phyloP scores from a whole-genome alignment of 2,329 filamentous ascomycete species.

The Chalaropsis ovoidea region DNA sequence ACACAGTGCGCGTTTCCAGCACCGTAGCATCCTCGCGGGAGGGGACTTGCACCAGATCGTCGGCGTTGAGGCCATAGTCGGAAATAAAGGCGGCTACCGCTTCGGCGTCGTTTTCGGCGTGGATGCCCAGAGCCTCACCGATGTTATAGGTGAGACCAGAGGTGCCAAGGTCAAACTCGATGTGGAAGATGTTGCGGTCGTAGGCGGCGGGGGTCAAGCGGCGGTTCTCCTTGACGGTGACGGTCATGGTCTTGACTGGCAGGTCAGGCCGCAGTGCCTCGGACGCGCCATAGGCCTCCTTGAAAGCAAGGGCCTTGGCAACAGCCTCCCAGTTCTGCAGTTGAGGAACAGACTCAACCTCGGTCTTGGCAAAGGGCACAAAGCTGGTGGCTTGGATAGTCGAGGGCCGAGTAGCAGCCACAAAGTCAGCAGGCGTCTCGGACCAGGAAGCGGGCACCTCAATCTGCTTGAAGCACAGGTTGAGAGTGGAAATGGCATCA shows the following conservation, averaged over 20 bases:
- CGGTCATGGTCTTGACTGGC: constrained; percentile 71
- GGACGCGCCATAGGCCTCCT: constrained; percentile 78
- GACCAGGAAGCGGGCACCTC: constrained; percentile 75
- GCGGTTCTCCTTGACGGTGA: constrained; percentile 90
- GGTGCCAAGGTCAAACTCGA: constrained; percentile 89
- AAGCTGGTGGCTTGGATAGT: constrained; percentile 74
- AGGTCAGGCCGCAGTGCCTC: constrained; percentile 72
- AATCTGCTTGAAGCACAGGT: constrained; percentile 57
- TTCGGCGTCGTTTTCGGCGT: constrained; percentile 79
- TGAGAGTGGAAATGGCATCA: constrained; percentile 28
- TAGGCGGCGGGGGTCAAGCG: constrained; percentile 79
- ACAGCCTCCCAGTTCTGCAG: constrained; percentile 72
- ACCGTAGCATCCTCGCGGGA: constrained; percentile 65
- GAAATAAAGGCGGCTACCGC: constrained; percentile 78
- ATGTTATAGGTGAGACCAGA: constrained; percentile 94
- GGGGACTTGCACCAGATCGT: constrained; percentile 83
- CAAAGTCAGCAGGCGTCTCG: constrained; percentile 42
- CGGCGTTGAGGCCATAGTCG: constrained; percentile 73
- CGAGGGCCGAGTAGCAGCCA: constrained; percentile 37
- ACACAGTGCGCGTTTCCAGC: constrained; percentile 81
- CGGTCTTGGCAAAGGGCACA: constrained; percentile 63
- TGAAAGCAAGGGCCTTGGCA: constrained; percentile 83
- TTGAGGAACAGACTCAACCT: constrained; percentile 53
- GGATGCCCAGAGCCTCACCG: constrained; percentile 90
- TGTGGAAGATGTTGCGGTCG: constrained; percentile 99